Base-by-base conservation (phyloP, 2,329 filamentous ascomycete species). In the Neophaeococcomyces mojaviensis region DNA sequence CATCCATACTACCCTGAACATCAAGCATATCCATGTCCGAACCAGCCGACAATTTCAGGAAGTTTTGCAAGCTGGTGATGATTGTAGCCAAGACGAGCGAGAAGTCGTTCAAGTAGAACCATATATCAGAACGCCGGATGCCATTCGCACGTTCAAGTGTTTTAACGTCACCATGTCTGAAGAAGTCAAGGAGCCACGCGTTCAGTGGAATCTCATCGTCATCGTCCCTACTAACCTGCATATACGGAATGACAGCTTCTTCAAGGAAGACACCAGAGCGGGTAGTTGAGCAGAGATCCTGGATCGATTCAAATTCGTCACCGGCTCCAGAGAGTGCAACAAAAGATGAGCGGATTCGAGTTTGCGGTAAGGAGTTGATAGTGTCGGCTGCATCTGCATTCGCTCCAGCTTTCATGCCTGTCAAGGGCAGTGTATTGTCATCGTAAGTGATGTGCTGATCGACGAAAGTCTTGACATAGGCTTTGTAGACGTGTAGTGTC, bases 191-290 rank as follows among this genome's bases (percentile, higher is more conserved):
- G 1, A 89, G 65, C 45, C 64, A 68, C 0, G 64, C 64, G 42
- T 68, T 68, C 12, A 68, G 50, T 49, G 63, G 51, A 47, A 71
- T 68, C 2, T 66, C 59, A 4, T 64, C 60, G 44, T 82, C 76
- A 20, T 79, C 67, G 0, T 78, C 76, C 54, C 76, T 76, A 28
- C 15, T 24, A 9, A 86, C 64, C 4, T 73, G 71, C 3, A 88
- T 71, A 58, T 84, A 77, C 0, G 86, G 86, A 19, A 90, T 78
- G 1, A 83, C 80, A 0, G 81, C 74, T 57, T 86, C 76, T 56
- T 90, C 86, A 0, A 90, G 73, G 66, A 87, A 88, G 1, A 90
- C 77, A 1, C 79, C 84, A 5, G 71, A 71, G 22, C 86, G 78
- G 6, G 77, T 74, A 1, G 77, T 82, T 7, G 68, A 66, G 60